Evolutionary conservation across 176 grass and related monocot genomes (phyloP).

Genomic region (Ampelocalamus luodianensis): DNA sequence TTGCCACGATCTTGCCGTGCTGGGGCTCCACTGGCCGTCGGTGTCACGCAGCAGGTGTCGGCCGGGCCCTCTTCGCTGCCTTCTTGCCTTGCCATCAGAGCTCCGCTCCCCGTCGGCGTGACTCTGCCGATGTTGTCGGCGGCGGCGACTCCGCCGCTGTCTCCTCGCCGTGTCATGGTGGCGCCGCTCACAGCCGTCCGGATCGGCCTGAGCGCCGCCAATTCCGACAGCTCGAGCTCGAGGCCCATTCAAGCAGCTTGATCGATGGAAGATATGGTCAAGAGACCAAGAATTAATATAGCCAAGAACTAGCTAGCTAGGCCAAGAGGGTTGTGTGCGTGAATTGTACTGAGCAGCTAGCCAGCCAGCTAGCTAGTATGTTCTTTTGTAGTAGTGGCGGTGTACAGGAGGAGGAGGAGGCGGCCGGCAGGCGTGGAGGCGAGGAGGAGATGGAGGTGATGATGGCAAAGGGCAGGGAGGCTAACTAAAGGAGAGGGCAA

Average conservation of each 20-base stretch:
- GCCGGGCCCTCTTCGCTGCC: neutral
- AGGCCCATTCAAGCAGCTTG: constrained; percentile 45
- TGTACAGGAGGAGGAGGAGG: constrained; percentile 26
- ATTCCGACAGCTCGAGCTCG: constrained; percentile 55
- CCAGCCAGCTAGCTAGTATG: neutral
- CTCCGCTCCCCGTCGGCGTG: constrained; percentile 42
- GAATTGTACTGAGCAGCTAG: constrained; percentile 21
- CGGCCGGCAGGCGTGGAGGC: constrained; percentile 45
- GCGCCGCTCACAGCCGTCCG: constrained; percentile 5
- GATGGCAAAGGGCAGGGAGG: constrained; percentile 38
- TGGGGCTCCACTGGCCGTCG: neutral
- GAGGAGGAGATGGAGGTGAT: constrained; percentile 65
- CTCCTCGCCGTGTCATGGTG: neutral
- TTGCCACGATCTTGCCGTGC: neutral
- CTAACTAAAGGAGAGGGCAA: constrained; percentile 48
- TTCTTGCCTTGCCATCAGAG: neutral
- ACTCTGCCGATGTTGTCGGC: constrained; percentile 26
- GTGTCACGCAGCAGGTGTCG: constrained; percentile 50
- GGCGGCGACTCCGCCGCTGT: neutral
- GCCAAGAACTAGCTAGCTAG: neutral
- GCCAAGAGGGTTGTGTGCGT: neutral
- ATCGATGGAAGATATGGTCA: neutral
- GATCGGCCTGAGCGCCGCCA: constrained; percentile 56
- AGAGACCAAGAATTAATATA: neutral
- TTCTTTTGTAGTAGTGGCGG: constrained; percentile 34